Percentiles rank a stretch among this genome's conserved stretches.
These are phyloP conservation scores for Plasmopara halstedii DNA, from an alignment of 352 stramenopile genomes.

Conservation along the genomic window DNA sequence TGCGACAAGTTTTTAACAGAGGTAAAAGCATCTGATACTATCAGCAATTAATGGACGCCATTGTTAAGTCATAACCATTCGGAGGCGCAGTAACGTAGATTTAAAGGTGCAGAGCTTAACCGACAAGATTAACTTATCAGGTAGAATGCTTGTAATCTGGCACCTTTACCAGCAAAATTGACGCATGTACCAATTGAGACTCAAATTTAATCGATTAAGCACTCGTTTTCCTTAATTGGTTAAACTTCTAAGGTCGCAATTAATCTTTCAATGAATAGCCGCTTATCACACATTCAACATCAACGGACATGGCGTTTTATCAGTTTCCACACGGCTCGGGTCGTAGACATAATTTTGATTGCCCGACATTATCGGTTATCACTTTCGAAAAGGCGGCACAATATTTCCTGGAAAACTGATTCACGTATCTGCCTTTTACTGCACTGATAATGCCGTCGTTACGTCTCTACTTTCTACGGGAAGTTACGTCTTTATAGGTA, in stretches of 20 bases:
- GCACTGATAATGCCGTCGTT: too few relatives aligned
- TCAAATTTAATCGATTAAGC: conserved; percentile 12
- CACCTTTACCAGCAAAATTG: neutral
- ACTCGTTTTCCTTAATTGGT: conserved; percentile 19
- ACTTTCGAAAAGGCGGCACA: neutral
- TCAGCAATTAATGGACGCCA: too few relatives aligned
- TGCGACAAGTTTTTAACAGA: too few relatives aligned
- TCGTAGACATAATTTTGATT: neutral
- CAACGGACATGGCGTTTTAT: neutral
- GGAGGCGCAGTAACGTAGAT: too few relatives aligned
- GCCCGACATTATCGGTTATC: neutral
- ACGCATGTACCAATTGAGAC: neutral
- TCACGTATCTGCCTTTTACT: too few relatives aligned
- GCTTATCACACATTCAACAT: conserved; percentile 20
- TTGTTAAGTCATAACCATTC: too few relatives aligned
- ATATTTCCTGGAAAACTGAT: too few relatives aligned
- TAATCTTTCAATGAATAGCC: conserved; percentile 14
- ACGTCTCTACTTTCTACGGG: too few relatives aligned
- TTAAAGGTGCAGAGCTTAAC: too few relatives aligned
- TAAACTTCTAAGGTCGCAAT: conserved; percentile 12
- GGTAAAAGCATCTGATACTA: too few relatives aligned
- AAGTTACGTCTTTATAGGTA: neutral
- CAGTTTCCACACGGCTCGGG: neutral
- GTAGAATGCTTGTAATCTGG: too few relatives aligned
- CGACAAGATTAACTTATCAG: too few relatives aligned